Base-by-base conservation (phyloP, 441 rosid genomes). In the Raphanus hybrid region DNA sequence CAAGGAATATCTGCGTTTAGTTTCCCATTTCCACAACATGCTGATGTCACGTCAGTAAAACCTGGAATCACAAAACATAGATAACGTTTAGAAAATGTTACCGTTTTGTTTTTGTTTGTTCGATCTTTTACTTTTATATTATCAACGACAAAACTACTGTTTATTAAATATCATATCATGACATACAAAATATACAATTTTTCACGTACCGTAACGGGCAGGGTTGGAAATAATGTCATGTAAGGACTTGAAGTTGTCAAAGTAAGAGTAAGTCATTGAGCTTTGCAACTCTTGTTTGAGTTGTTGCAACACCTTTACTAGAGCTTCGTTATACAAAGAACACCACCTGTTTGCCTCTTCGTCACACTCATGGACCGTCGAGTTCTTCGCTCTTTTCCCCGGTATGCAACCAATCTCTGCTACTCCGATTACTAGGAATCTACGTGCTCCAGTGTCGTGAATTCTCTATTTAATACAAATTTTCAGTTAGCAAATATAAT, bases 21-120 rank as follows among this genome's bases (percentile, higher is more conserved):
- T 15, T 81, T 59, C 8, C 98, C 99, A 3, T 70, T 78, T 64
- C 99, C 99, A 75, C 99, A 94, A 57, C 98, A 90, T 1, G 99
- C 97, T 11, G 92, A 81, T 82, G 84, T 84, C 6, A 84, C 86
- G 80, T 94, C 93, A 0, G 34, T 69, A 69, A 84, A 64, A 73
- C 79, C 83, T 76, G 67, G 59, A 64, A 54, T 12, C 8, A 27
- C n/a, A 27, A 69, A 43, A 43, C 14, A 11, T 43, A 43, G 52
- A 43, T 12, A 43, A 18, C 20, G 20, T 18, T 18, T 18, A 18
- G 20, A 18, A 18, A 18, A 18, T 18, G 20, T 18, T 18, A 18
- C 20, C 20, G 20, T 18, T 18, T 18, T 18, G 16, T 48, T 11
- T 43, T 43, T 43, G 52, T 43, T 43, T 41, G 48, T 9, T 43